Evolutionary conservation across 345 rosid species (phyloP), one percentile per base, ranked within the genome.

Genomic region (Dipteronia dyeriana): DNA sequence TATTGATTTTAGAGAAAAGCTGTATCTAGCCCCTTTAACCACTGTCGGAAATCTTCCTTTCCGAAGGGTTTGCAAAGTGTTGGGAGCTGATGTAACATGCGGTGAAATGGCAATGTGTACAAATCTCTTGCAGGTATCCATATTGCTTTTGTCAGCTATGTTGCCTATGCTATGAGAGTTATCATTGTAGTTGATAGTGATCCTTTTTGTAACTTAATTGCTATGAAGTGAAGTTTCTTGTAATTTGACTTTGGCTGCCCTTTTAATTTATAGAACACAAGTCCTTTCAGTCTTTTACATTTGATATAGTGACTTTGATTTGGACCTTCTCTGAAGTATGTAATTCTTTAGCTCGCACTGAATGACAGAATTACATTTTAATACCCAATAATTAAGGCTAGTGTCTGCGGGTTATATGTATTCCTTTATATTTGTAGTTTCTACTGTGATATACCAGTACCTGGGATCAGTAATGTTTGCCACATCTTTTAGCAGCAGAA

Each of bases 51-150:
- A 96, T 85, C 99, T 96, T 79, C 98, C 99, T 76, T 96, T 89
- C 78, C 88, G 99, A 73, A 92, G 98, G 87, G 86, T 96, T 77
- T 96, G 99, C 88, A 94, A 94, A 89, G 87, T 75, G 62, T 75
- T 94, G 60, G 99, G 99, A 76, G 98, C 95, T 67, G 99, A 94
- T 85, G 82, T 92, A 73, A 93, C 99, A 3, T 93, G 97, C 20
- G 98, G 99, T 80, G 99, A 95, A 88, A 95, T 95, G 99, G 99
- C 99, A 51, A 92, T 94, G 97, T 91, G 98, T 81, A 90, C 99
- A 66, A 91, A 92, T 79, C 93, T 95, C 68, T 88, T 95, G 89
- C 97, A 93, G 97, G 98, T 95, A 43, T 74, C 74, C 66, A 54
- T 75, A 9, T 78, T 78, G 56, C 70, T 39, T 62, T 47, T 65